These are phyloP conservation scores for Pythium periplocum DNA, from an alignment of 352 stramenopile genomes.

Conservation along the genomic window DNA sequence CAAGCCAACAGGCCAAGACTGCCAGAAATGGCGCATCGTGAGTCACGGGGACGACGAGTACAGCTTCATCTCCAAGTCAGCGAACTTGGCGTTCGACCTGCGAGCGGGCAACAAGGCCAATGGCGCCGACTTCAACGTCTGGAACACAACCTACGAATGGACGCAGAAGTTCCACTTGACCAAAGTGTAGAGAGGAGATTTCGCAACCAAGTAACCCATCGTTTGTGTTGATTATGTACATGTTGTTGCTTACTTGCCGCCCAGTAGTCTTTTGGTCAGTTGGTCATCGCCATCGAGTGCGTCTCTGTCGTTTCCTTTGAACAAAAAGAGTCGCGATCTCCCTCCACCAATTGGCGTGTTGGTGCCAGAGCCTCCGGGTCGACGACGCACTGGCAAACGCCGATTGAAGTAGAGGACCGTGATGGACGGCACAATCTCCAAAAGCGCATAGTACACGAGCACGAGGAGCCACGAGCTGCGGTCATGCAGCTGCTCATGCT, in stretches of 20 bases:
- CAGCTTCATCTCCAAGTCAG: too few relatives aligned
- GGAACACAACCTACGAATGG: too few relatives aligned
- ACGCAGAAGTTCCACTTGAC: too few relatives aligned
- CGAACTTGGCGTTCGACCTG: too few relatives aligned
- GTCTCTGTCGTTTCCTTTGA: constrained; percentile 25
- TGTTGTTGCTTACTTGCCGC: not conserved
- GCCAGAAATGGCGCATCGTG: too few relatives aligned
- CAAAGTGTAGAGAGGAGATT: too few relatives aligned
- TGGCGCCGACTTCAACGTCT: too few relatives aligned
- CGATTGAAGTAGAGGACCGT: constrained; percentile 84
- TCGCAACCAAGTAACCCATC: too few relatives aligned
- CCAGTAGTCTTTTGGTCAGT: constrained; percentile 49
- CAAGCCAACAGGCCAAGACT: too few relatives aligned
- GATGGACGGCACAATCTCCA: constrained; percentile 75
- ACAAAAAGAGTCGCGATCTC: constrained; percentile 35
- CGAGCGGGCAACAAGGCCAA: too few relatives aligned
- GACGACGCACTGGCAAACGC: constrained; percentile 46
- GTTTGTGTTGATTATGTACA: too few relatives aligned
- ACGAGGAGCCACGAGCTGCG: constrained; percentile 74
- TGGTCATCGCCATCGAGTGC: constrained; percentile 15
- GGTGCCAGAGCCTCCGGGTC: constrained; percentile 19
- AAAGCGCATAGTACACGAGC: constrained; percentile 71
- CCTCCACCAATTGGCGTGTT: constrained; percentile 34
- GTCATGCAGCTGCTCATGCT: constrained; percentile 72
- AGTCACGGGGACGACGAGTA: too few relatives aligned